Base-by-base conservation (phyloP, 2,329 filamentous ascomycete genomes). In the Colletotrichum liriopes region DNA sequence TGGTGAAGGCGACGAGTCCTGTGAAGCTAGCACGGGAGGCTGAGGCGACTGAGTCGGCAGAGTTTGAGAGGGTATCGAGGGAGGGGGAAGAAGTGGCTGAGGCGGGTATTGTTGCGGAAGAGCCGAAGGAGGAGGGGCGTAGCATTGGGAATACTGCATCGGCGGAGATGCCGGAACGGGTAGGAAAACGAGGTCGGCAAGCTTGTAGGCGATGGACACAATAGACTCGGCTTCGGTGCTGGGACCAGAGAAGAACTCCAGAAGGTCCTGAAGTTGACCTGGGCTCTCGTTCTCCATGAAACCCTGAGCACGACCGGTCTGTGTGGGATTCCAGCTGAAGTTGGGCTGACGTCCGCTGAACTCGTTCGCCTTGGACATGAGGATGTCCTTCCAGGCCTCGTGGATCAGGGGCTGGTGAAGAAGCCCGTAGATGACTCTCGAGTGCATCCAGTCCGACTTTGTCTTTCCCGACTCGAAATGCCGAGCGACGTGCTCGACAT, bases 401-500 rank as follows among this genome's bases (percentile, higher is more conserved):
- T 88, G 86, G 54, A 92, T 87, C 43, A 88, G 85, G 1, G 90
- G 87, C 77, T 93, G 91, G 76, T 92, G 91, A n/a, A 93, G 82
- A 14, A 93, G 82, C 7, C 90, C 91, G 75, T 92, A 91, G 60
- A 93, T 88, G 71, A 93, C 90, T 56, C 91, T 90, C 2, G 90
- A 92, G 77, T 92, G 91, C 82, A 91, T 89, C 91, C 91, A 93
- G 75, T 93, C 90, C 26, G 85, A 83, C 77, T 91, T 90, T 73
- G 89, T 90, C 80, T 90, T 86, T 62, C 89, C 88, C 23, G 85
- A 84, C 78, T 92, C 91, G 76, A 92, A 93, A 76, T 93, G 91
- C n/a, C 86, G 84, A 26, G 90, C 90, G 43, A 93, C 90, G 75
- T 93, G 91, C 77, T 92, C 90, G 73, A 92, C 91, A 76, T 92